These are phyloP conservation scores for Podospora pseudopauciseta DNA, from an alignment of 495 filamentous ascomycete genomes.

Conservation along the genomic window DNA sequence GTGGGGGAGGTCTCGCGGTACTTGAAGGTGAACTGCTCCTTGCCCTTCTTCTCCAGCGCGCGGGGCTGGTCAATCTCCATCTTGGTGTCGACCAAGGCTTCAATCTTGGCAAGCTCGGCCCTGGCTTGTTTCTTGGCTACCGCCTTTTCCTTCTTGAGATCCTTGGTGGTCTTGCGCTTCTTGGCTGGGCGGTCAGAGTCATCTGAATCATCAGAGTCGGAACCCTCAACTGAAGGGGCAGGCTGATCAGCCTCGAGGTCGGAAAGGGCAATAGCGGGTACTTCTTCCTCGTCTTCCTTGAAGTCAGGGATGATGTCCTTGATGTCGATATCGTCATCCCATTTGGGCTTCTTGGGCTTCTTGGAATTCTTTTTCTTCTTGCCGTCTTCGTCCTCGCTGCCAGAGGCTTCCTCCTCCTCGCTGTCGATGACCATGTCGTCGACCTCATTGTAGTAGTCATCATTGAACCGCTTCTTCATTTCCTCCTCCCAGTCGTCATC, in stretches of 20 bases:
- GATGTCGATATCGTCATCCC: slow-evolving; percentile 97
- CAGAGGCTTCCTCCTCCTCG: slow-evolving; percentile 25
- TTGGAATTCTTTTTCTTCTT: slow-evolving; percentile 43
- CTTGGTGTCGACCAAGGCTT: slow-evolving; percentile 79
- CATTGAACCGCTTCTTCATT: slow-evolving; percentile 81
- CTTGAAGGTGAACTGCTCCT: slow-evolving; percentile 53
- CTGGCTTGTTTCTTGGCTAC: slow-evolving; percentile 72
- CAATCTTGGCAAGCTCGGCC: slow-evolving; percentile 75
- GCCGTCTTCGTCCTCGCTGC: slow-evolving; percentile 4
- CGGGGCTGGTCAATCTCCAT: slow-evolving; percentile 66
- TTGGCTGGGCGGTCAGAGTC: slow-evolving; percentile 41
- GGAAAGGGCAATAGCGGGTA: slow-evolving; percentile 23
- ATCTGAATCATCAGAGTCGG: slow-evolving; percentile 24
- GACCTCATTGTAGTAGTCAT: slow-evolving; percentile 76
- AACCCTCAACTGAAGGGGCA: slow-evolving; percentile 36
- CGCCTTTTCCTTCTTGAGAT: slow-evolving; percentile 59
- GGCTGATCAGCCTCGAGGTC: slow-evolving; percentile 32
- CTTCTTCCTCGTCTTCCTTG: slow-evolving; percentile 53
- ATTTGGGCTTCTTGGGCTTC: slow-evolving; percentile 83
- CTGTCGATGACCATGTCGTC: slow-evolving; percentile 45
- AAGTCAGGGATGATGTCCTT: slow-evolving; percentile 87
- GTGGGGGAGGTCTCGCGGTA: slow-evolving; percentile 93
- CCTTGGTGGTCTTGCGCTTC: slow-evolving; percentile 61
- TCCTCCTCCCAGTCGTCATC: slow-evolving; percentile 82
- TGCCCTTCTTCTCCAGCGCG: slow-evolving; percentile 37